A percentile compares a stretch with the other conserved stretches of the same genome.
Conservation (phyloP, 352 stramenopile genomes). For the Salisapilia sapeloensis region DNA sequence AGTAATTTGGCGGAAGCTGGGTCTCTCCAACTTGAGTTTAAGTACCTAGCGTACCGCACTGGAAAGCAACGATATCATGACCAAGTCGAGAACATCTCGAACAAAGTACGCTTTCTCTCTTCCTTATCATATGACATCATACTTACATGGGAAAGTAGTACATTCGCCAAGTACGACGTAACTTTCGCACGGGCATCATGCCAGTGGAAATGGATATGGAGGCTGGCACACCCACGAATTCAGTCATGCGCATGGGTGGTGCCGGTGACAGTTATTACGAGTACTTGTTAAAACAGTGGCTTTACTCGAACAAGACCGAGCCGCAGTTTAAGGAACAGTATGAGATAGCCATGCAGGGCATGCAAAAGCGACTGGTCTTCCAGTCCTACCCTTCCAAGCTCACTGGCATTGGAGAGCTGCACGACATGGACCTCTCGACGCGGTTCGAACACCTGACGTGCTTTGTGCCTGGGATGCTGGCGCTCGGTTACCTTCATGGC, state of each 20-base stretch:
- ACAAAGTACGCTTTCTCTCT: constrained; percentile 16
- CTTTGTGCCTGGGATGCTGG: constrained; percentile 80
- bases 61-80: constrained; percentile 37
- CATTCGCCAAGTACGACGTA: background rate
- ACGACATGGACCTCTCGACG: constrained; percentile 22
- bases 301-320: constrained; percentile 51
- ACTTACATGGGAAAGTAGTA: background rate
- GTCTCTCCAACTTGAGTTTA: constrained; percentile 69
- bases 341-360: constrained; percentile 37
- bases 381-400: constrained; percentile 39
- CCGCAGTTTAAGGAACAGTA: constrained; percentile 56
- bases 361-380: constrained; percentile 29
- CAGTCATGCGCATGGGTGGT: constrained; percentile 50
- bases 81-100: constrained; percentile 51
- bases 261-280: constrained; percentile 78
- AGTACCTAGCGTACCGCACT: constrained; percentile 49
- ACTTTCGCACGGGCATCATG: constrained; percentile 12
- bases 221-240: constrained; percentile 16
- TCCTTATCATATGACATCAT: background rate
- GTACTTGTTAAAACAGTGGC: constrained; percentile 75
- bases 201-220: constrained; percentile 27
- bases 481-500: constrained; percentile 58
- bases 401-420: constrained; percentile 51
- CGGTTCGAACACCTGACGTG: constrained; percentile 86
- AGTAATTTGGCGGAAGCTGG: constrained; percentile 46